Base-by-base conservation (phyloP, 2,329 filamentous ascomycete genomes). In the Arthroderma uncinatum region DNA sequence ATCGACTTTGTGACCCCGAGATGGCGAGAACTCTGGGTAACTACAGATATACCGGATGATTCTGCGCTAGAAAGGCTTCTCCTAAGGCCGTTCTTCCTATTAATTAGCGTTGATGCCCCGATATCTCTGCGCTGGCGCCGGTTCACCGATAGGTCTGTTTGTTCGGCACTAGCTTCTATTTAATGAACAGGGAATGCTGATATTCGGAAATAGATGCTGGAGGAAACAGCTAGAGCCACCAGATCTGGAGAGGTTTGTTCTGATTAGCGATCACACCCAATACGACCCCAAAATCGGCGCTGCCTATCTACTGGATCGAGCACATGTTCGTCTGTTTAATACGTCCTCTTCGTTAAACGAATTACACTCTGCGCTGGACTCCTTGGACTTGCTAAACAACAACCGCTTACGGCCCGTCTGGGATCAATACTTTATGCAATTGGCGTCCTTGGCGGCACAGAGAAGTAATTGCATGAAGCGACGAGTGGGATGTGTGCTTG, bases 381-480 rank as follows among this genome's bases (percentile, higher is more conserved):
- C 82, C 50, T 79, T 96, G 6, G 82, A 95, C 68, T 81, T 98
- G 25, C 79, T 86, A 1, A 84, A 93, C 66, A 80, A 85, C 34
- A 81, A 87, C 64, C 85, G 93, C 1, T 78, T 98, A 36, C 83
- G 93, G 1, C 93, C 93, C 0, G 85, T 82, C 53, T 98, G 93
- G 93, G 93, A 98, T 72, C 85, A 87, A 66, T 98, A 98, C 75
- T 98, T 98, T 69, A 98, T 98, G 93, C 83, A 88, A 40, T 78
- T 98, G n/a, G 91, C 93, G 4, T 89, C 87, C 34, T 82, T 98
- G 52, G 93, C 93, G 6, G 88, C 92, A 0, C 86, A 89, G 64
- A 82, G 93, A 62, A 89, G 85, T 68, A 98, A 98, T 72, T 98
- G 93, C 76, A 98, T 98, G 93, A 96, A 97, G 75, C 82, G 93